Evolutionary conservation across 805 yeast genomes (phyloP).

Genomic region (Brettanomyces sp.): DNA sequence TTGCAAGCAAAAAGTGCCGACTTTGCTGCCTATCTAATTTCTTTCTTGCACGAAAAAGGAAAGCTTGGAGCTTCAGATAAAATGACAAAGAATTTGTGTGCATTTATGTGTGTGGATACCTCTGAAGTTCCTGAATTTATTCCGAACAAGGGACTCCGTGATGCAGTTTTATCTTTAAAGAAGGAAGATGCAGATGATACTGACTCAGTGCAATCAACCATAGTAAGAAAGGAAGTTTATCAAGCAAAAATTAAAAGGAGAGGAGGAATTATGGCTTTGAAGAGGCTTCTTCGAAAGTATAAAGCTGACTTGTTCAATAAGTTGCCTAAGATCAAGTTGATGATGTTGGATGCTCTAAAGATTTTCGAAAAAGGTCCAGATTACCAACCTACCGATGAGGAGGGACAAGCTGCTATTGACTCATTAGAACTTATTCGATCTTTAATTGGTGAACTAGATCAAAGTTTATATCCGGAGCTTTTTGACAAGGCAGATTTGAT

Average conservation of each 20-base stretch:
- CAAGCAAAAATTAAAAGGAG: slow-evolving; percentile 74
- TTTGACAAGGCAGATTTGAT: slow-evolving; percentile 44
- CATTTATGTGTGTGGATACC: slow-evolving; percentile 89
- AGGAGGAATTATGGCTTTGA: slow-evolving; percentile 72
- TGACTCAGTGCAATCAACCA: slow-evolving; percentile 47
- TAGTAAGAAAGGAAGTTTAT: slow-evolving; percentile 49
- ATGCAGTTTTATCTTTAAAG: slow-evolving; percentile 59
- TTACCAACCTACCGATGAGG: slow-evolving; percentile 26
- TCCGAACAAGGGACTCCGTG: slow-evolving; percentile 46
- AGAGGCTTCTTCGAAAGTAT: slow-evolving; percentile 44
- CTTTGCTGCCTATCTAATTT: slow-evolving; percentile 56
- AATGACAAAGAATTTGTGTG: slow-evolving; percentile 82
- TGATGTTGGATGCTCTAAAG: slow-evolving; percentile 58
- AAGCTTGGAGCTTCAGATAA: slow-evolving; percentile 79
- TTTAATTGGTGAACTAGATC: slow-evolving; percentile 51
- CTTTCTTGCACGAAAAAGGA: slow-evolving; percentile 43
- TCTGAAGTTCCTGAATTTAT: slow-evolving; percentile 90
- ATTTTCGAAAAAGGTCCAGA: slow-evolving; percentile 12
- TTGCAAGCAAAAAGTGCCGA: slow-evolving; percentile 66
- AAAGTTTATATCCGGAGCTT: slow-evolving; percentile 39
- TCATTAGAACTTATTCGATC: slow-evolving; percentile 76
- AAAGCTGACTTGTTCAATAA: slow-evolving; percentile 44
- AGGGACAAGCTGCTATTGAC: slow-evolving; percentile 79
- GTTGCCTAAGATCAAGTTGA: slow-evolving; percentile 56
- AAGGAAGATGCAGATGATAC: slow-evolving; percentile 68